Evolutionary conservation across 2,329 filamentous ascomycete species (phyloP).

Genomic region (Pseudocercospora crystallina): DNA sequence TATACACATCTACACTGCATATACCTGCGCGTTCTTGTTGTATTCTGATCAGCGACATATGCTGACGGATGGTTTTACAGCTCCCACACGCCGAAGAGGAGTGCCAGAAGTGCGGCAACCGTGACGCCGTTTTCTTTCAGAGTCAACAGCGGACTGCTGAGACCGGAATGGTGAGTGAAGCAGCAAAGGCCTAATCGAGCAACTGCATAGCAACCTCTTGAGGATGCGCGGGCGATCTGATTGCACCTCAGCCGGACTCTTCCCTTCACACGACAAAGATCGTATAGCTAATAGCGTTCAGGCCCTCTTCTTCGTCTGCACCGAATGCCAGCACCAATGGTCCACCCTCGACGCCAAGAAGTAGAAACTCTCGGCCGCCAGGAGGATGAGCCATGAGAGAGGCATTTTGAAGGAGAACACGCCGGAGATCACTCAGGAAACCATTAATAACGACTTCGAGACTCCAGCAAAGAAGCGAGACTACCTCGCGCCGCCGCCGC

Average conservation of each 20-base stretch:
- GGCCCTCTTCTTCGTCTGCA: slow-evolving; percentile 71
- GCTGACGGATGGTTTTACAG: slow-evolving; percentile 34
- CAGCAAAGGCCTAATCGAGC: neutral
- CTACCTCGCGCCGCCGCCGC: neutral
- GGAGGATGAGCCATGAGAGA: slow-evolving; percentile 1
- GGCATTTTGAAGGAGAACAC: neutral
- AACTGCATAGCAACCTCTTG: too few relatives aligned
- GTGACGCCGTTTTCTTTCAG: slow-evolving; percentile 97
- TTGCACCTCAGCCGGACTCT: slow-evolving; percentile 11
- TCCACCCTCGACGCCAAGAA: slow-evolving; percentile 33
- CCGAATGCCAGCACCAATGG: slow-evolving; percentile 87
- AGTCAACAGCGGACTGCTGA: slow-evolving; percentile 95
- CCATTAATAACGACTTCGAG: slow-evolving; percentile 7
- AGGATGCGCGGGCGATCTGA: too few relatives aligned
- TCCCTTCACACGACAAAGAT: too few relatives aligned
- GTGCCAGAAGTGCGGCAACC: slow-evolving; percentile 81
- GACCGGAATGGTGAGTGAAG: slow-evolving; percentile 85
- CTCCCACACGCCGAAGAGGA: slow-evolving; percentile 59
- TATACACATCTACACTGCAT: slow-evolving; percentile 16
- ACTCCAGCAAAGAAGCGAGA: neutral
- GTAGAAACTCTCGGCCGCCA: slow-evolving; percentile 14
- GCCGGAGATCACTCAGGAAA: slow-evolving; percentile 5
- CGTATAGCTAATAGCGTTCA: slow-evolving; percentile 28
- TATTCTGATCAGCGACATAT: slow-evolving; percentile 33
- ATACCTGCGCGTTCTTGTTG: slow-evolving; percentile 15